Evolutionary conservation across 2,329 filamentous ascomycete genomes (phyloP).

Genomic region (Juglanconis sp.): DNA sequence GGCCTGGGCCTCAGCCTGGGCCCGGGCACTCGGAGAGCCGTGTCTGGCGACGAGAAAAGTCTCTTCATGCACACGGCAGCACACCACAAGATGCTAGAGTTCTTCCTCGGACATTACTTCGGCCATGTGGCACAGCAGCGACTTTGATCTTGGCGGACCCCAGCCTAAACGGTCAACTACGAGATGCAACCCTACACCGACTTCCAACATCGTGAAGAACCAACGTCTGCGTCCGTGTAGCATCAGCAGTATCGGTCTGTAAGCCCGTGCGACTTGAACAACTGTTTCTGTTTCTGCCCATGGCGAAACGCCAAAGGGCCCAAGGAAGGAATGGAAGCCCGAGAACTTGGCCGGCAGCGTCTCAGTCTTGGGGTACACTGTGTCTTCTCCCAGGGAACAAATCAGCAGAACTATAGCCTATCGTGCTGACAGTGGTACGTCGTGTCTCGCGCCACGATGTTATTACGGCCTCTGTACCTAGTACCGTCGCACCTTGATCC

Average conservation of each 20-base stretch:
- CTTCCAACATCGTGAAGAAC: too few species aligned
- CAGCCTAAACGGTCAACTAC: too few species aligned
- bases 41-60: too few species aligned
- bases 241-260: neutral
- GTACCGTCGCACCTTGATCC: neutral
- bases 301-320: neutral
- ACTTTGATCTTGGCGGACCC: too few species aligned
- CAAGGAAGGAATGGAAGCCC: neutral
- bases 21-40: too few species aligned
- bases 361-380: neutral
- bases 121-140: too few species aligned
- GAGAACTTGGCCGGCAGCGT: neutral
- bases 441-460: neutral
- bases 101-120: too few species aligned
- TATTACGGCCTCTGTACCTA: neutral
- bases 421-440: neutral
- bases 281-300: neutral
- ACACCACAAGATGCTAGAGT: too few species aligned
- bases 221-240: too few species aligned
- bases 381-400: neutral
- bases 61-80: too few species aligned
- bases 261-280: neutral
- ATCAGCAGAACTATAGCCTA: neutral
- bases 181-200: too few species aligned
- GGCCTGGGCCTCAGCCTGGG: too few species aligned